Evolutionary conservation across 108 stramenopile genomes (phyloP), one percentile per base, ranked within the genome.

Genomic region (Pseudonitzschia delicatissima): DNA sequence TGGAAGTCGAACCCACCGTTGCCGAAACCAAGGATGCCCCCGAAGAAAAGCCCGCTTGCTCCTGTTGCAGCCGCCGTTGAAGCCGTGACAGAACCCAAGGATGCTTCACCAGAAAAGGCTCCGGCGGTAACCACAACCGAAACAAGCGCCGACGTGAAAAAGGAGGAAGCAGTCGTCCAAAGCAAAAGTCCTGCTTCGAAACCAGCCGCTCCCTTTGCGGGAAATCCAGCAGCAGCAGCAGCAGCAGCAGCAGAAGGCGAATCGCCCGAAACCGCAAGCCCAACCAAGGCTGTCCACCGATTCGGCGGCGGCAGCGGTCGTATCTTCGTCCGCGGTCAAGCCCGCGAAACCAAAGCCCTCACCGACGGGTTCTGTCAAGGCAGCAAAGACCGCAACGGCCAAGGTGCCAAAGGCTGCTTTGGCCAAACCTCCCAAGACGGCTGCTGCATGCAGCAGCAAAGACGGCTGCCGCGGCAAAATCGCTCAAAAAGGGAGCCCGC

Each of bases 401-500:
- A n/a, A n/a, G 45, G 45, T n/a, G 4, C 13, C 45, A 13, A 45
- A 45, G 45, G 3, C 15, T n/a, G 5, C 45, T 45, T 12, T n/a
- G n/a, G 42, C 42, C 42, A 7, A 5, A 7, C 2, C 42, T 2
- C 13, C 42, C 42, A 44, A n/a, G 17, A 44, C 13, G 17, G 6
- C 5, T 44, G 42, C n/a, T 7, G 6, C 17, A 2, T 13, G 3
- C 42, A 7, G 42, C 11, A 26, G 23, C 50, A 51, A 15, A 5
- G 28, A 9, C 55, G 9, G 37, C 25, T 20, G 34, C 8, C n/a
- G 39, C 9, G 18, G 13, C 25, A 18, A 61, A 69, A 59, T 37
- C 37, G 1, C 25, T 36, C 25, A 57, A 37, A 37, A 72, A 72
- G 63, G 61, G 61, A 17, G 50, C 63, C 23, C 67, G 77, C 39